Conservation (phyloP, 805 yeast species). For the Candida tibetensis region DNA sequence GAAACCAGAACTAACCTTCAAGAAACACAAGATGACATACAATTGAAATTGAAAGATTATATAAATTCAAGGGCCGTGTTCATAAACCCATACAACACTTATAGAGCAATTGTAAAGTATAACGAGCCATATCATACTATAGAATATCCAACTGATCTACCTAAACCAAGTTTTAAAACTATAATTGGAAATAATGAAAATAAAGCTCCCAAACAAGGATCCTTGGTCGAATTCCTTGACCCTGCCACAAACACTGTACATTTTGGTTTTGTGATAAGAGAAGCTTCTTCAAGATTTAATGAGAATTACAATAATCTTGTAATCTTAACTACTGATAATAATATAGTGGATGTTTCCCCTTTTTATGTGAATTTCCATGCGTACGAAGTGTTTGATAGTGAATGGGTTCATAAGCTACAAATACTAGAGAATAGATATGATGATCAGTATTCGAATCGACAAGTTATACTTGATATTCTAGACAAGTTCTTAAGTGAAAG, state of each 20-base stretch:
- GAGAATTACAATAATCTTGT: conserved; percentile 28
- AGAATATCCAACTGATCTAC: neutral
- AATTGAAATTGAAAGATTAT: conserved; percentile 6
- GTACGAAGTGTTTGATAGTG: conserved; percentile 22
- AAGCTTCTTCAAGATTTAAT: conserved; percentile 31
- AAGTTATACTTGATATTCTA: conserved; percentile 19
- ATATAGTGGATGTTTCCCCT: conserved; percentile 24
- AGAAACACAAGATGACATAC: too few relatives aligned
- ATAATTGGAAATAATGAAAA: conserved; percentile 15
- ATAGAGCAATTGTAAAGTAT: neutral
- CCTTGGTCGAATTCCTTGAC: conserved; percentile 36
- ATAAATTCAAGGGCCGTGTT: conserved; percentile 5
- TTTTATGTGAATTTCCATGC: conserved; percentile 30
- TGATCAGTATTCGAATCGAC: conserved; percentile 16
- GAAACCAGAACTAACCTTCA: too few relatives aligned
- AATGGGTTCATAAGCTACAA: conserved; percentile 14
- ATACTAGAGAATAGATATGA: conserved; percentile 24
- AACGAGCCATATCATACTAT: neutral
- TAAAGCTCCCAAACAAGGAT: conserved; percentile 29
- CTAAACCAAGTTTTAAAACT: conserved; percentile 11
- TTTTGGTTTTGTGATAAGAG: conserved; percentile 39
- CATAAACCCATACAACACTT: conserved; percentile 6
- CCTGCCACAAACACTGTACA: conserved; percentile 12
- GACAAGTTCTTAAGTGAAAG: conserved; percentile 23
- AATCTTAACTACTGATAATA: conserved; percentile 34